Evolutionary conservation across 192 early-diverging fungal genomes (phyloP).

Genomic region (Obelidium mucronatum): DNA sequence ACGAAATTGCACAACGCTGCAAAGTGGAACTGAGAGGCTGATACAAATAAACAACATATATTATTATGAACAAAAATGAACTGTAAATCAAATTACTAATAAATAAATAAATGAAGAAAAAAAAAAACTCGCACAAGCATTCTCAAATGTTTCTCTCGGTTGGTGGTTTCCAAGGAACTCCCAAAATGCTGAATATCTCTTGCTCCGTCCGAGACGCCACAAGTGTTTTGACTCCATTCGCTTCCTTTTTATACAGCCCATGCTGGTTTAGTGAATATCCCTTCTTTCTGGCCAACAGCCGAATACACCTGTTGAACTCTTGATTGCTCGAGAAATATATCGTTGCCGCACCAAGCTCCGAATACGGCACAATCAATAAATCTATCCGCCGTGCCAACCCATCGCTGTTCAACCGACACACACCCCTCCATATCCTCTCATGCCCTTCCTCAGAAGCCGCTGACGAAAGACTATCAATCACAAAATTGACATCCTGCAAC

Average conservation of each 20-base stretch:
- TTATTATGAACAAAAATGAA: not conserved
- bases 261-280: conserved; percentile 46
- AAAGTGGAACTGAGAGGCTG: conserved; percentile 78
- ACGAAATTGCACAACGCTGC: conserved; percentile 67
- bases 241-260: conserved; percentile 43
- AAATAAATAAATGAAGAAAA: too few species aligned
- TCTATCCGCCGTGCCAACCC: conserved; percentile 51
- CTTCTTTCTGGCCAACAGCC: conserved; percentile 46
- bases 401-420: conserved; percentile 38
- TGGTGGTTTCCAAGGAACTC: conserved; percentile 46
- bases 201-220: conserved; percentile 46
- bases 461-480: conserved; percentile 35
- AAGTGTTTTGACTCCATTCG: conserved; percentile 31
- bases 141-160: conserved; percentile 37
- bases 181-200: conserved; percentile 45
- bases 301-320: conserved; percentile 55
- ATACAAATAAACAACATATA: conserved; percentile 15
- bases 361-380: conserved; percentile 48
- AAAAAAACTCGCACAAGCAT: too few species aligned
- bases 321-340: conserved; percentile 62
- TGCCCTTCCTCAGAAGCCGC: not conserved
- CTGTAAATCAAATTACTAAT: not conserved
- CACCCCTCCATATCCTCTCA: conserved; percentile 41
- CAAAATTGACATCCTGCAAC: conserved; percentile 18
- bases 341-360: conserved; percentile 54